Evolutionary conservation across 331 rosid genomes (phyloP).

Genomic region (Saraca asoca): DNA sequence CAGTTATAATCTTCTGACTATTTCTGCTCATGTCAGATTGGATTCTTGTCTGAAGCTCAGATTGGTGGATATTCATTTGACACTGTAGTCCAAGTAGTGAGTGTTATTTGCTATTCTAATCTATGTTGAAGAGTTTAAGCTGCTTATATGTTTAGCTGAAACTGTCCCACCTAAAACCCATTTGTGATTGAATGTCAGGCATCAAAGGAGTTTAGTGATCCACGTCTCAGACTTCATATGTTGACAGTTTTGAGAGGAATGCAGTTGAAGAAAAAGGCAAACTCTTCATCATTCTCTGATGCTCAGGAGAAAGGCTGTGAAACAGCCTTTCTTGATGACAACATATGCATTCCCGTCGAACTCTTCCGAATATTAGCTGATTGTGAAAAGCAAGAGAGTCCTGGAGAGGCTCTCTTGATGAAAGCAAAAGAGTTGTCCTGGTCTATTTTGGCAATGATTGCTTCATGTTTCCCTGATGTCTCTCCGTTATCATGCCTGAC

Average conservation of each 20-base stretch:
- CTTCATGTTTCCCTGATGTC: slow-evolving; percentile 89
- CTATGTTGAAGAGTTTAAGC: slow-evolving; percentile 11
- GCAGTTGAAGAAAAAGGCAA: slow-evolving; percentile 75
- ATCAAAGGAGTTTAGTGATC: slow-evolving; percentile 90
- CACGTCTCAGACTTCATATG: slow-evolving; percentile 79
- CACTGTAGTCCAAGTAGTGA: slow-evolving; percentile 68
- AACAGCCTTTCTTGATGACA: slow-evolving; percentile 60
- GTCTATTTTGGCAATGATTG: slow-evolving; percentile 93
- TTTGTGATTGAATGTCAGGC: slow-evolving; percentile 58
- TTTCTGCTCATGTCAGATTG: slow-evolving; percentile 61
- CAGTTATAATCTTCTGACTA: slow-evolving; percentile 25
- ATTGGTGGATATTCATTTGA: slow-evolving; percentile 83
- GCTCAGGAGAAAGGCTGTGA: slow-evolving; percentile 56
- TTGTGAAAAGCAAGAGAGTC: slow-evolving; percentile 73
- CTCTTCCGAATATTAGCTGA: slow-evolving; percentile 85
- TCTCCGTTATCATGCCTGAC: slow-evolving; percentile 87
- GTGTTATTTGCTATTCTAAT: slow-evolving; percentile 33
- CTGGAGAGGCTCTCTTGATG: slow-evolving; percentile 84
- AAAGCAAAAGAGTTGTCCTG: slow-evolving; percentile 95
- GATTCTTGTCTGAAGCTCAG: slow-evolving; percentile 92
- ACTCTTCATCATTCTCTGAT: slow-evolving; percentile 57
- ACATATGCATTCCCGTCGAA: slow-evolving; percentile 71
- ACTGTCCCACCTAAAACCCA: slow-evolving; percentile 31
- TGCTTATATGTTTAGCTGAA: slow-evolving; percentile 11
- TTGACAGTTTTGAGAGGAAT: slow-evolving; percentile 81